Conservation (phyloP, 2,329 filamentous ascomycete genomes). For the Ophiostoma australiae region DNA sequence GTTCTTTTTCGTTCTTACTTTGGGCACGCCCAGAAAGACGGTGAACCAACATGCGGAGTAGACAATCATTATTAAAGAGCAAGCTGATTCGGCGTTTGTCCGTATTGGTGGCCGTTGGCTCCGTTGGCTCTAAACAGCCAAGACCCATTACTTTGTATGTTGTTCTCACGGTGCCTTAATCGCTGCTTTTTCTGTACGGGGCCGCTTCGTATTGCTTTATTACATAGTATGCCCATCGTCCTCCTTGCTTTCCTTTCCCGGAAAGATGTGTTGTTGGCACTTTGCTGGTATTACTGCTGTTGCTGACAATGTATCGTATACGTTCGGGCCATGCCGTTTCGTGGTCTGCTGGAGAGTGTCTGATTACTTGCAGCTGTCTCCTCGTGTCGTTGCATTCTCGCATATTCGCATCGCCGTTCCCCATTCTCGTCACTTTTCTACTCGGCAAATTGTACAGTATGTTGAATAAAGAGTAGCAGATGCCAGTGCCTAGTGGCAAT, state of each 20-base stretch:
- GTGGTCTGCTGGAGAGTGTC: background rate
- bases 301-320: background rate
- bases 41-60: background rate
- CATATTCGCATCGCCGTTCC: background rate
- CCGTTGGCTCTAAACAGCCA: background rate
- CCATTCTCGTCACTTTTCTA: background rate
- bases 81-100: background rate
- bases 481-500: background rate
- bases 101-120: background rate
- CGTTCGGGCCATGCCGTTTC: background rate
- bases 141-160: background rate
- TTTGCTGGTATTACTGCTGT: background rate
- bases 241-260: background rate
- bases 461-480: too few relatives aligned
- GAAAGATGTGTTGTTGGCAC: background rate
- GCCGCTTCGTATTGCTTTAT: background rate
- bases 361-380: background rate
- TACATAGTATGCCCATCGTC: background rate
- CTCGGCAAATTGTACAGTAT: background rate
- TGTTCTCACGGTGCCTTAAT: background rate
- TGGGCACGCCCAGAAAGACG: background rate
- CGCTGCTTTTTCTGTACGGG: background rate
- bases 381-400: background rate
- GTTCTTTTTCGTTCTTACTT: background rate
- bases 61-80: background rate